A percentile compares a stretch with the other conserved stretches of the same genome.
Evolutionary conservation across 2,329 filamentous ascomycete genomes (phyloP).

Genomic region (Teratosphaeria gauchensis): DNA sequence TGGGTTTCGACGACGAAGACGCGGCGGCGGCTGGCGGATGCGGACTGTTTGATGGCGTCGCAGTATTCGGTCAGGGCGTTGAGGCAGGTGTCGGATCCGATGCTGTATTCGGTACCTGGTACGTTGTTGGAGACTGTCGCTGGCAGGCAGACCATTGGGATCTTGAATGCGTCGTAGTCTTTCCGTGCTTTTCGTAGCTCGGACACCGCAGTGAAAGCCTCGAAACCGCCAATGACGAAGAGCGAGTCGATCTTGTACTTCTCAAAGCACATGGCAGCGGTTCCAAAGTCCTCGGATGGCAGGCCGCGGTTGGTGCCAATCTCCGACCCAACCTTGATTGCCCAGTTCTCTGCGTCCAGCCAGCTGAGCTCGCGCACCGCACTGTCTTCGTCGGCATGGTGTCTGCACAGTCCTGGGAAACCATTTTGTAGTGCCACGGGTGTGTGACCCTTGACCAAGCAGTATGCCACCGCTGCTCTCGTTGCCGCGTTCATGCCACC

Average conservation of each 20-base stretch:
- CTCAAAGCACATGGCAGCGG: constrained; percentile 72
- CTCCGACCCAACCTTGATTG: constrained; percentile 91
- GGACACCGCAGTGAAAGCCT: constrained; percentile 86
- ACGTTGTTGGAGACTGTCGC: constrained; percentile 99
- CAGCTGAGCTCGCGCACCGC: constrained; percentile 80
- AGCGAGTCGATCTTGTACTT: constrained; percentile 83
- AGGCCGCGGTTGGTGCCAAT: constrained; percentile 96
- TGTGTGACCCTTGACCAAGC: constrained; percentile 81
- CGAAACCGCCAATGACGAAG: constrained; percentile 84
- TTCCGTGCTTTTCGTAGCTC: constrained; percentile 74
- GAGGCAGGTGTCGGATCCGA: constrained; percentile 91
- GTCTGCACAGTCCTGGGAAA: constrained; percentile 84
- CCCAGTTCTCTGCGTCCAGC: constrained; percentile 93
- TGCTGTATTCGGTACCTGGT: constrained; percentile 90
- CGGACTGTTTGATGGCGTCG: constrained; percentile 95
- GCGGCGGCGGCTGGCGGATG: constrained; percentile 80
- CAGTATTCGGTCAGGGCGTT: constrained; percentile 94
- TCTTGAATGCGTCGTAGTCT: constrained; percentile 75
- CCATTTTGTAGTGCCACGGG: constrained; percentile 92
- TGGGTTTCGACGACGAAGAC: constrained; percentile 98
- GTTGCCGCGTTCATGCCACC: constrained; percentile 98
- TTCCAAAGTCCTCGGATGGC: constrained; percentile 76
- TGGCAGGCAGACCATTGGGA: constrained; percentile 82
- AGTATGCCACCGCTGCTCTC: constrained; percentile 86
- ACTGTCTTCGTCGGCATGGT: constrained; percentile 71